Evolutionary conservation across 1,284 basidiomycete genomes (phyloP).

Genomic region (Sporisorium graminicola): DNA sequence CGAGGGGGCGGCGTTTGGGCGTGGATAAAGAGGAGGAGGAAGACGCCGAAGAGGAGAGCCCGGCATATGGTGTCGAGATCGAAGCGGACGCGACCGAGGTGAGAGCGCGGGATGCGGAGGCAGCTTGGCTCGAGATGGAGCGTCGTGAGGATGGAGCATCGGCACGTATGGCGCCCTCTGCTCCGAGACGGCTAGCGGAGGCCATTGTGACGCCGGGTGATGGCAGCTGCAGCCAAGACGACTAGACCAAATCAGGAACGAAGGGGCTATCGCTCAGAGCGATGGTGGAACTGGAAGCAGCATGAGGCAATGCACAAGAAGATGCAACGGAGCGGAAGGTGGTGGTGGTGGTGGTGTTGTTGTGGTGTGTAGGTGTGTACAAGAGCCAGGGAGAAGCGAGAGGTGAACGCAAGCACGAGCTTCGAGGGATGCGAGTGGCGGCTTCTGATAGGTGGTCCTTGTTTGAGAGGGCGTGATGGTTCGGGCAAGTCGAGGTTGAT

Average conservation of each 20-base stretch:
- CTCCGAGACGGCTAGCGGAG: constrained; percentile 9
- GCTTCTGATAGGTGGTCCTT: neutral
- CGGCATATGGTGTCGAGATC: constrained; percentile 24
- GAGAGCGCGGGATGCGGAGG: constrained; percentile 28
- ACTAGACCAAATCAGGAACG: constrained; percentile 4
- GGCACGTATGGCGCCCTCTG: constrained; percentile 3
- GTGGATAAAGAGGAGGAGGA: constrained; percentile 22
- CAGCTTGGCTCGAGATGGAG: constrained; percentile 44
- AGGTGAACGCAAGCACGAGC: neutral
- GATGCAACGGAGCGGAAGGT: neutral
- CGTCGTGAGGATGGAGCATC: constrained; percentile 18
- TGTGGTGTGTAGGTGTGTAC: neutral
- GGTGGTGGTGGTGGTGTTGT: neutral
- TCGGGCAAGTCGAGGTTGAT: neutral
- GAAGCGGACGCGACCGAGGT: constrained; percentile 13
- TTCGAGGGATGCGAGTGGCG: neutral
- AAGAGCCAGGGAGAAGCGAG: neutral
- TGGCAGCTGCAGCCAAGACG: neutral
- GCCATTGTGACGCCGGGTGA: constrained; percentile 13
- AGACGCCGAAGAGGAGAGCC: constrained; percentile 21
- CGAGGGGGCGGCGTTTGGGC: constrained; percentile 13
- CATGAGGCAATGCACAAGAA: constrained; percentile 3
- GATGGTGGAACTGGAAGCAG: neutral
- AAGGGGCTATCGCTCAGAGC: constrained; percentile 20
- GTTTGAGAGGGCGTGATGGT: neutral